These are phyloP conservation scores for Erucastrum elatum DNA, from an alignment of 345 rosid species.

Conservation along the genomic window DNA sequence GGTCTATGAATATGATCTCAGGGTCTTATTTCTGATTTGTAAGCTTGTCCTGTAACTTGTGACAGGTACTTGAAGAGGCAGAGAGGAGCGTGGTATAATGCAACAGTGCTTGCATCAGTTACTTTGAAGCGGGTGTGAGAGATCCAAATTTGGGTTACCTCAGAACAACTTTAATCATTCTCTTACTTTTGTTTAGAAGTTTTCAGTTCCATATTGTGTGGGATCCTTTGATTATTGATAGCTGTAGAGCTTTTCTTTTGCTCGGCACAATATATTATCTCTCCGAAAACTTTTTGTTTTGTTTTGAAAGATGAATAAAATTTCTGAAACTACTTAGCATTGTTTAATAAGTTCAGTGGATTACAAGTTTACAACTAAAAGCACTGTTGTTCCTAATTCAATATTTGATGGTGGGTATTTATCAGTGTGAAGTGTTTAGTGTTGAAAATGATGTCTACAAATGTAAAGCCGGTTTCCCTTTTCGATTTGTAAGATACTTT, in stretches of 20 bases:
- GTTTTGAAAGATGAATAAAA: constrained; percentile 4
- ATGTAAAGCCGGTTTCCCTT: neutral
- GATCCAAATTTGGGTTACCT: neutral
- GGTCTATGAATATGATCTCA: neutral
- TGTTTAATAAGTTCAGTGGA: neutral
- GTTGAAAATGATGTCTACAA: neutral
- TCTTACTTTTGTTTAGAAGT: neutral
- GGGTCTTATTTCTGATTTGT: constrained; percentile 4
- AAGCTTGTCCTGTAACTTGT: neutral
- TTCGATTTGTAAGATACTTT: neutral
- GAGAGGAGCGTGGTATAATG: neutral
- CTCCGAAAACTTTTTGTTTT: neutral
- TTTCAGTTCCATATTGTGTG: constrained; percentile 10
- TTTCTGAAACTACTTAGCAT: neutral
- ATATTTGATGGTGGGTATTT: neutral
- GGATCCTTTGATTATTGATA: constrained; percentile 7
- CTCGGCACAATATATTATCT: neutral
- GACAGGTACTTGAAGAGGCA: constrained; percentile 31
- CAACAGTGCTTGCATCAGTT: constrained; percentile 2
- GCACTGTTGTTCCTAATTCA: neutral
- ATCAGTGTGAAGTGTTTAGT: neutral
- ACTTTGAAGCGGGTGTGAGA: constrained; percentile 18
- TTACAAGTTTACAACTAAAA: neutral
- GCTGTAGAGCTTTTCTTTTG: constrained; percentile 13
- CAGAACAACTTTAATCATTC: neutral